A percentile compares a stretch with the other conserved stretches of the same genome.
Conservation (phyloP, 2,329 filamentous ascomycete species). For the Monilinia fructigena region DNA sequence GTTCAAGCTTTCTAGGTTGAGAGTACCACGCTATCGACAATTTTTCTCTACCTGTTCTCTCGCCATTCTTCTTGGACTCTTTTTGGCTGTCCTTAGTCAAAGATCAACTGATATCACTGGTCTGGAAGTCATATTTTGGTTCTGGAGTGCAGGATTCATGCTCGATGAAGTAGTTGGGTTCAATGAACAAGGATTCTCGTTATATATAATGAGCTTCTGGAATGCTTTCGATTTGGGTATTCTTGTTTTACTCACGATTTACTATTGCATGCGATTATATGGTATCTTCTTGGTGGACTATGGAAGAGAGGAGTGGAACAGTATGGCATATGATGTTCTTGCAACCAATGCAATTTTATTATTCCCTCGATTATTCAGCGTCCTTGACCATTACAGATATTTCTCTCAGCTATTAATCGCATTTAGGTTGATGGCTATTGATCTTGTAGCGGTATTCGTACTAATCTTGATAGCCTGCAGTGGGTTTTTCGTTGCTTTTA, state of each 20-base stretch:
- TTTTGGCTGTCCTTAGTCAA: slow-evolving; percentile 75
- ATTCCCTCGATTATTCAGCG: slow-evolving; percentile 86
- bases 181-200: slow-evolving; percentile 91
- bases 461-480: slow-evolving; percentile 86
- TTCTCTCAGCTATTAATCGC: slow-evolving; percentile 94
- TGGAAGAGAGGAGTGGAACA: slow-evolving; percentile 65
- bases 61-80: slow-evolving; percentile 78
- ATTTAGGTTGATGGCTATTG: slow-evolving; percentile 89
- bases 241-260: slow-evolving; percentile 77
- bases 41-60: slow-evolving; percentile 87
- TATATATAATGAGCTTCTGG: slow-evolving; percentile 98
- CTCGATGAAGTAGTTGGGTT: slow-evolving; percentile 94
- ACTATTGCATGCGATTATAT: slow-evolving; percentile 87
- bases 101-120: slow-evolving; percentile 78
- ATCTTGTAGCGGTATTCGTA: slow-evolving; percentile 79
- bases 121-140: slow-evolving; percentile 89
- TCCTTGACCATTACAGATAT: slow-evolving; percentile 92
- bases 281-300: slow-evolving; percentile 79
- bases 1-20: slow-evolving; percentile 85
- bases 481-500: slow-evolving; percentile 94
- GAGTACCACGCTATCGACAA: slow-evolving; percentile 88
- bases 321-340: slow-evolving; percentile 90
- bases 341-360: slow-evolving; percentile 87
- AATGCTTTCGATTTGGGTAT: slow-evolving; percentile 94
- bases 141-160: slow-evolving; percentile 97